These are phyloP conservation scores for Nyctanthes arbortristis DNA, from an alignment of 257 asterid species.

Conservation along the genomic window DNA sequence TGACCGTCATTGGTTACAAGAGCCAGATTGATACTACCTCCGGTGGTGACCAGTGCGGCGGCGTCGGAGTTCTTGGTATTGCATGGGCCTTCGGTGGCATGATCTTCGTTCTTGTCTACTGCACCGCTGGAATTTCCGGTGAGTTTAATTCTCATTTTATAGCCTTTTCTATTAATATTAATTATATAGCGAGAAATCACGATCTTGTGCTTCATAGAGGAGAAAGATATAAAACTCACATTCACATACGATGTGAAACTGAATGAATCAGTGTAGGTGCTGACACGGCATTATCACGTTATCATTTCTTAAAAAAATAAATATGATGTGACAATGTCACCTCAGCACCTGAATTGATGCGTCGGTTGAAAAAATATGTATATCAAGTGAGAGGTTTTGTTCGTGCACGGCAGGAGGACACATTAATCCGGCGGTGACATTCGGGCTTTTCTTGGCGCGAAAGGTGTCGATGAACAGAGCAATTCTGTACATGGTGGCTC, in stretches of 20 bases:
- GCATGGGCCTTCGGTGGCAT: conserved; percentile 62
- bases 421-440: conserved; percentile 53
- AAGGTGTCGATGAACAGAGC: conserved; percentile 47
- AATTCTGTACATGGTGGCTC: conserved; percentile 46
- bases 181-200: no score
- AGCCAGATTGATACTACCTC: conserved; percentile 25
- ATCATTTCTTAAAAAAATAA: no score
- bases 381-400: no score
- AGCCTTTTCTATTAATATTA: no score
- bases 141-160: background rate
- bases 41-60: conserved; percentile 23
- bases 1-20: conserved; percentile 45
- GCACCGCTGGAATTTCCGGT: conserved; percentile 58
- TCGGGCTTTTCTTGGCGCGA: conserved; percentile 48
- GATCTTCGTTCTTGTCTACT: conserved; percentile 50
- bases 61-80: conserved; percentile 48
- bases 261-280: no score
- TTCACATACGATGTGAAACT: no score
- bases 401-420: conserved; percentile 40
- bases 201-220: no score
- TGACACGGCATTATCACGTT: no score
- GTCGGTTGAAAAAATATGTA: no score
- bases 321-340: no score
- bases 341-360: no score
- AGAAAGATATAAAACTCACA: no score